Evolutionary conservation across 441 rosid species (phyloP), one percentile per base, ranked within the genome.

Genomic region (Populus hybrid): DNA sequence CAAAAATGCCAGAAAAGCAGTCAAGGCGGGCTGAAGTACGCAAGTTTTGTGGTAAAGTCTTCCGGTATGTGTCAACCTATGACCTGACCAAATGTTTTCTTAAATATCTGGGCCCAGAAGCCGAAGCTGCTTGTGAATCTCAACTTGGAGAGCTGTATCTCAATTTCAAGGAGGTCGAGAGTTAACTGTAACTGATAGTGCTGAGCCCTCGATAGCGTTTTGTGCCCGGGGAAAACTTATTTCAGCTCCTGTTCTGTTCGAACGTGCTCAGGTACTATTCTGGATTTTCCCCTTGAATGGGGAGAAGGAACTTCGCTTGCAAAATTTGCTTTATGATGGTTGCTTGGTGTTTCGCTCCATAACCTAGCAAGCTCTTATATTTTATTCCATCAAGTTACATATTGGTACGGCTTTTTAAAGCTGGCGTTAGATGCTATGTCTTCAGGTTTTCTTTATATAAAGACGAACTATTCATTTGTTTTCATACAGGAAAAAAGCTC

Each of bases 1-100:
- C 83, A 38, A 89, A 87, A 67, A 85, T 92, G 91, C 98, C 98
- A 0, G 92, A 88, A 28, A 94, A 92, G 86, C 92, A 90, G 83
- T 79, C 90, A 1, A 87, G 89, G 84, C 81, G 91, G n/a, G 89
- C 92, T 59, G 92, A 87, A 71, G 93, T 90, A 36, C 93, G 92
- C 35, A 94, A 89, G 83, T 94, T 85, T 77, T 94, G 97, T 70
- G 75, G 83, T 73, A 92, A 86, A 84, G 80, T 93, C 75, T 91
- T 94, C 68, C 93, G 86, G 79, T 83, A 82, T 46, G 74, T 94
- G 24, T 80, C 93, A 30, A 72, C 84, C 40, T 82, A 86, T 78
- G 87, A 88, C 72, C 80, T 90, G 63, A 79, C 77, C 73, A 92
- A 86, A 84, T 74, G 88, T 28, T 90, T 96, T 64, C 90, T 96